Conservation (phyloP, 2,329 filamentous ascomycete species). For the Fusarium nodosum region DNA sequence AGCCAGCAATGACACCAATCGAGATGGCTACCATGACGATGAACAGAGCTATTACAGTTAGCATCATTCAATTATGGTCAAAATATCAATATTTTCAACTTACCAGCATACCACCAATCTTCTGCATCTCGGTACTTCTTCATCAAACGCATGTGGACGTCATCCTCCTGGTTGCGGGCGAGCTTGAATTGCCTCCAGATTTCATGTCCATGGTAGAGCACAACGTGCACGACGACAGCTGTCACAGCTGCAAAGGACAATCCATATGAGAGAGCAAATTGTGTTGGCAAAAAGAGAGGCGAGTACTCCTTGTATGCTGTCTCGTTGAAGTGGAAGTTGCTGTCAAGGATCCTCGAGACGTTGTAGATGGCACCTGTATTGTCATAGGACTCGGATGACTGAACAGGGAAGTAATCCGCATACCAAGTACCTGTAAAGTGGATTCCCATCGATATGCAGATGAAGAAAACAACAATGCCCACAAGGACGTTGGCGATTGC, state of each 20-base stretch:
- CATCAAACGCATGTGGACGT: conserved; percentile 72
- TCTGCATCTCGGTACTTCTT: conserved; percentile 71
- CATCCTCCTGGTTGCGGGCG: conserved; percentile 69
- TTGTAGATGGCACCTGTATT: conserved; percentile 73
- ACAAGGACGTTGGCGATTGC: conserved; percentile 68
- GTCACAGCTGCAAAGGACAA: conserved; percentile 77
- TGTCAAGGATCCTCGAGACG: conserved; percentile 70
- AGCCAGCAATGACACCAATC: conserved; percentile 67
- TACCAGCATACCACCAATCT: conserved; percentile 71
- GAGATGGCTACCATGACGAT: conserved; percentile 67
- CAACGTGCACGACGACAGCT: conserved; percentile 69
- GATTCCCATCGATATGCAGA: conserved; percentile 69
- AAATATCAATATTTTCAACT: conserved; percentile 56
- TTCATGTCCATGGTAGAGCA: conserved; percentile 67
- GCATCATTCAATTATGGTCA: conserved; percentile 7
- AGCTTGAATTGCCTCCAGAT: conserved; percentile 68
- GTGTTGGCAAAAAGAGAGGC: conserved; percentile 73
- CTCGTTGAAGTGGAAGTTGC: conserved; percentile 69
- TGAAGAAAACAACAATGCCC: conserved; percentile 68
- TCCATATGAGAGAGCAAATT: conserved; percentile 72
- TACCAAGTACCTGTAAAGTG: conserved; percentile 71
- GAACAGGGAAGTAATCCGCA: conserved; percentile 72
- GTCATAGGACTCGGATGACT: conserved; percentile 72
- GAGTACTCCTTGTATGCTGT: conserved; percentile 74
- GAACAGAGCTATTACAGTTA: conserved; percentile 58